Evolutionary conservation across 768 basidiomycete genomes (phyloP), one percentile per base, ranked within the genome.

Genomic region (Mycena belliarum): DNA sequence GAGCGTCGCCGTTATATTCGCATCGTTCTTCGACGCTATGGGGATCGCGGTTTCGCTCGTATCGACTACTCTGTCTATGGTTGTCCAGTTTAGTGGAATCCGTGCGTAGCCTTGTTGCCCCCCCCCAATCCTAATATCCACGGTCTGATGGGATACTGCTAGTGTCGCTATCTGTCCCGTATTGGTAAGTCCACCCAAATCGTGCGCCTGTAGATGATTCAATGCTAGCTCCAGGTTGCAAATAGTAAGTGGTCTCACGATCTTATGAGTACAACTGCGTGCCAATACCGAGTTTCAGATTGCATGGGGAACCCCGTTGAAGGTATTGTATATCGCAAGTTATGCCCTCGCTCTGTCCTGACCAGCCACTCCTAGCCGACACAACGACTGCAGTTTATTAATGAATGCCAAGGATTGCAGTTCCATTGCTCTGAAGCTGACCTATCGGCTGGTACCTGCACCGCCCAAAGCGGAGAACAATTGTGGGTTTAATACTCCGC

Each of bases 31-130:
- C 43, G 52, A 63, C 25, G 55, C 51, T 2, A 47, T 57, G 46
- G 62, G 62, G 9, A 52, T 63, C 26, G 63, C 63, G 2, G 63
- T 63, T 11, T 63, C 63, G 38, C 59, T 63, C 14, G 59, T 63
- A 24, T 63, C 63, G 10, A 57, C 63, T 4, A 50, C 54, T 12
- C 11, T 63, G 16, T 53, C 59, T 4, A 63, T 63, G 59, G 48
- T 63, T 0, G 40, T 41, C 1, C 63, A 63, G 46, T 54, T 59
- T 15, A 58, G 55, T 59, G 63, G 62, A 46, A 63, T 63, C 42
- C 49, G 57, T 59, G 37, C 32, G 56, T 63, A 4, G 26, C 0
- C 18, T 47, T 35, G 16, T 23, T 16, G 8, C n/a, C n/a, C n/a
- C n/a, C n/a, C n/a, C n/a, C n/a, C n/a, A n/a, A n/a, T 33, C 3